Evolutionary conservation across 2,329 filamentous ascomycete genomes (phyloP).

Genomic region (Madurella mycetomatis): DNA sequence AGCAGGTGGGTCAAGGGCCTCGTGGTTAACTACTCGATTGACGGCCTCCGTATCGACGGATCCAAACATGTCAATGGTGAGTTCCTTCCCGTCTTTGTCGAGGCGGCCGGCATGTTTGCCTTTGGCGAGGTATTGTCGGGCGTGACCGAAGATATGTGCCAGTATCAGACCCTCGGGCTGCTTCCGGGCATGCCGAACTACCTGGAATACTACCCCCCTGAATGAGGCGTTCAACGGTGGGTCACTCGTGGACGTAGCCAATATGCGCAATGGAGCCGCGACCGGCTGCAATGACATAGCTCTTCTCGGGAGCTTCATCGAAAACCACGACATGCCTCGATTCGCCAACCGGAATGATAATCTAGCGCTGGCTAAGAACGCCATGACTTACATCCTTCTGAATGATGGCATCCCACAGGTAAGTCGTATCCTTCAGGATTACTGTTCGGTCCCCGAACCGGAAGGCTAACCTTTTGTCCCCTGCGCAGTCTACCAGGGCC

Average conservation of each 20-base stretch:
- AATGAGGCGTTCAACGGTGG: slow-evolving; percentile 35
- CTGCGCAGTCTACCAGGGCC: slow-evolving; percentile 53
- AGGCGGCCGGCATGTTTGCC: slow-evolving; percentile 53
- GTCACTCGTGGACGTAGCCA: slow-evolving; percentile 36
- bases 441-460: not conserved
- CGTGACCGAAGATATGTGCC: slow-evolving; percentile 48
- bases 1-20: slow-evolving; percentile 56
- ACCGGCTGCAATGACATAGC: slow-evolving; percentile 40
- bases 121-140: slow-evolving; percentile 59
- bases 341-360: slow-evolving; percentile 51
- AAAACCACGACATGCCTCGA: slow-evolving; percentile 56
- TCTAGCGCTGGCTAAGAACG: slow-evolving; percentile 54
- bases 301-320: slow-evolving; percentile 48
- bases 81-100: slow-evolving; percentile 53
- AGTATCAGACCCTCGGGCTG: slow-evolving; percentile 46
- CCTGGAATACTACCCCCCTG: slow-evolving; percentile 40
- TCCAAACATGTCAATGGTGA: slow-evolving; percentile 57
- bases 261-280: slow-evolving; percentile 36
- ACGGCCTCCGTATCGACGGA: slow-evolving; percentile 58
- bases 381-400: slow-evolving; percentile 58
- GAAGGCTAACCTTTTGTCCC: not conserved
- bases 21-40: slow-evolving; percentile 57
- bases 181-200: slow-evolving; percentile 57
- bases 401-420: slow-evolving; percentile 49
- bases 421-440: not conserved